Evolutionary conservation across 345 rosid species (phyloP).

Genomic region (Bruguiera gymnorhiza): DNA sequence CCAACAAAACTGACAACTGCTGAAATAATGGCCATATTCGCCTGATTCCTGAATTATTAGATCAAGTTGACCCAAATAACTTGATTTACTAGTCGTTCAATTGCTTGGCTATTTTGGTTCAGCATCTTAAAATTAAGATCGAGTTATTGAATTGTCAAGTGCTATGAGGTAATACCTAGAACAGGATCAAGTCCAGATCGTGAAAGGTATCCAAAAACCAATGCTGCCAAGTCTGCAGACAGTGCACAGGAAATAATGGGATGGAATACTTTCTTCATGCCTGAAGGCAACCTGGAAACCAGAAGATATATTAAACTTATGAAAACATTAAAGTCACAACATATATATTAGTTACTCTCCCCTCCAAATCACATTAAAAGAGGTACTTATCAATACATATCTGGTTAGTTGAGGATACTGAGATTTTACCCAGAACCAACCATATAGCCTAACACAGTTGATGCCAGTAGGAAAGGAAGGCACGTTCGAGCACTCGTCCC

Average conservation of each 20-base stretch:
- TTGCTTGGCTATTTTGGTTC: neutral
- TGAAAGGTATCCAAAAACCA: conserved; percentile 79
- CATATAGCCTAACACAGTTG: conserved; percentile 88
- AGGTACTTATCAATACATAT: neutral
- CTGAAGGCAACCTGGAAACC: conserved; percentile 69
- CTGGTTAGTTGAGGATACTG: conserved; percentile 4
- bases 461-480: conserved; percentile 88
- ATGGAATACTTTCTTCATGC: conserved; percentile 66
- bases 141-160: neutral
- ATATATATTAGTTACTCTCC: too few relatives aligned
- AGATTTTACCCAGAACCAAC: conserved; percentile 68
- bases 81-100: neutral
- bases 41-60: neutral
- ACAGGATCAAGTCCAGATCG: conserved; percentile 74
- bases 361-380: too few relatives aligned
- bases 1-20: too few relatives aligned
- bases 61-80: neutral
- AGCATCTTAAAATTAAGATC: neutral
- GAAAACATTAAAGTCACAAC: neutral
- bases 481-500: conserved; percentile 79
- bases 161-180: conserved; percentile 47
- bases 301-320: neutral
- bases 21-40: too few relatives aligned
- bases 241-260: conserved; percentile 84
- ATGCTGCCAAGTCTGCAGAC: conserved; percentile 78